Percentiles rank a stretch among this genome's conserved stretches.
phyloP scores from a whole-genome alignment of 192 early-diverging fungal genomes.

The Coemansia biformis region DNA sequence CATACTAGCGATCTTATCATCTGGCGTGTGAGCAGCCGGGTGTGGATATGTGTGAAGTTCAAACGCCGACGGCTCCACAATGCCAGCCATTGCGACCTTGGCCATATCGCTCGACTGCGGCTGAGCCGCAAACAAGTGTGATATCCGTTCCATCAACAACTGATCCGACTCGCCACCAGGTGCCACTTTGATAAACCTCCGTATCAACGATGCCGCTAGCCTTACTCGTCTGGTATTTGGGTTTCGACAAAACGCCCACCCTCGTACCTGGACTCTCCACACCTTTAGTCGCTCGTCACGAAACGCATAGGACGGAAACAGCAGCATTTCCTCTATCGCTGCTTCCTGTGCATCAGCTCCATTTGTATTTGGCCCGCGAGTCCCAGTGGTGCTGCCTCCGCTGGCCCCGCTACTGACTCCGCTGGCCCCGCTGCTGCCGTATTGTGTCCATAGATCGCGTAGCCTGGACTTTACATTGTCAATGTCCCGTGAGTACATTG shows the following conservation, averaged over 20 bases:
- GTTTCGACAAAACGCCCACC: conserved; percentile 43
- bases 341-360: not conserved
- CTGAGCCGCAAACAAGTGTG: conserved; percentile 38
- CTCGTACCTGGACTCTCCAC: conserved; percentile 46
- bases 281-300: conserved; percentile 47
- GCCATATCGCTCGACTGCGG: conserved; percentile 26
- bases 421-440: conserved; percentile 8
- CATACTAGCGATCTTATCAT: too few species aligned
- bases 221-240: conserved; percentile 27
- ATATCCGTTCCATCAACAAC: conserved; percentile 35
- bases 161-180: conserved; percentile 27
- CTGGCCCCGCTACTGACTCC: not conserved
- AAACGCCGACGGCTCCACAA: conserved; percentile 40
- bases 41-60: conserved; percentile 19
- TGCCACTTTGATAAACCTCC: conserved; percentile 30
- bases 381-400: not conserved
- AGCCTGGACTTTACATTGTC: conserved; percentile 34
- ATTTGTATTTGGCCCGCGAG: too few species aligned
- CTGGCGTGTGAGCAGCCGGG: not conserved
- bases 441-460: conserved; percentile 33
- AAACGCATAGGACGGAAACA: conserved; percentile 45
- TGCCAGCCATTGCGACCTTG: conserved; percentile 40
- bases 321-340: conserved; percentile 32
- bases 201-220: conserved; percentile 28
- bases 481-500: conserved; percentile 29